Evolutionary conservation across 306 rosid species (phyloP), one percentile per base, ranked within the genome.

Genomic region (Cicer judaicum): DNA sequence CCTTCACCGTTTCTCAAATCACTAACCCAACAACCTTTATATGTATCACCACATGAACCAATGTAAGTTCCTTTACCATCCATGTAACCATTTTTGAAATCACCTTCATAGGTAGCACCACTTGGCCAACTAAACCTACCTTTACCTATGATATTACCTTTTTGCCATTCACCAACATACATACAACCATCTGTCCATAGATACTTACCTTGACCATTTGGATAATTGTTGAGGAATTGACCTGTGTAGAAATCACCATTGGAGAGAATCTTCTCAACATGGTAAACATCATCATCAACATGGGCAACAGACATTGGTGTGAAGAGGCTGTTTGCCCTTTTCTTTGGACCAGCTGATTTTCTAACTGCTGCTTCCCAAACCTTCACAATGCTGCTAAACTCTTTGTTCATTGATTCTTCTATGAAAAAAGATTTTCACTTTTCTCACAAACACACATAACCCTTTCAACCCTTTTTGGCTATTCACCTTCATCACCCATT

Each of bases 61-160:
- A 83, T 92, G 68, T 86, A 91, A 72, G 97, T 89, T 2, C 98
- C 99, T 34, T 77, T 87, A 0, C 99, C 99, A 79, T 95, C 96
- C 98, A 95, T 89, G 9, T 64, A 86, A 12, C 89, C 88, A 76
- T 34, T 74, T 7, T 90, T 90, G 89, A 95, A 92, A 73, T 91
- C 89, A 7, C 99, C 99, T 64, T 92, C 99, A 71, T 92, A 95
- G 73, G 98, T 90, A 5, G 99, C 93, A 7, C 99, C 99, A 48
- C 90, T 86, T 6, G 98, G 98, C 99, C 99, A 95, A 54, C 96
- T 89, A 44, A 95, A 95, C 82, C 77, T 87, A 0, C 99, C 99
- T 21, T 82, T 88, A 2, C 97, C 98, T 42, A 64, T 56, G 13
- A 89, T 83, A 49, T 73, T 85, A 3, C 99, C 99, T 8, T 42